Conservation (phyloP, 2,329 filamentous ascomycete genomes). For the Monosporascus cannonballus region DNA sequence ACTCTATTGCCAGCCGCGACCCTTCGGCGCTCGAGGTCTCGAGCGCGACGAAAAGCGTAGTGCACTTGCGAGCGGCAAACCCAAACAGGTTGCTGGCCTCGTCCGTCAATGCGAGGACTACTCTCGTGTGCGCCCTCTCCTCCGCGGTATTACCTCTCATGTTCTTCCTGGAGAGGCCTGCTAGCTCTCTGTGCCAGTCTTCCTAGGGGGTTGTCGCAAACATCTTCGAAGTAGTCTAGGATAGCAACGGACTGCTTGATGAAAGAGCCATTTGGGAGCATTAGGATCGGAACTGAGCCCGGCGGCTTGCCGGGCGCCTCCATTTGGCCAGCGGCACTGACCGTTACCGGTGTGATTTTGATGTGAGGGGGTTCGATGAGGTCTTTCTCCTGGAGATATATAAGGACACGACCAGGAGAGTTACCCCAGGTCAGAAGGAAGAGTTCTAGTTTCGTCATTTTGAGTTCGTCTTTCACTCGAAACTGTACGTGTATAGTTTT, state of each 20-base stretch:
- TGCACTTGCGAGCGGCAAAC: constrained; percentile 3
- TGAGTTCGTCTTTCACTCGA: too few relatives aligned
- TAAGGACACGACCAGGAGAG: constrained; percentile 5
- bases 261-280: constrained; percentile 11
- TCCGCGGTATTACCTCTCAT: not conserved
- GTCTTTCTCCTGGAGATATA: constrained; percentile 9
- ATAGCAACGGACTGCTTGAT: constrained; percentile 19
- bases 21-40: not conserved
- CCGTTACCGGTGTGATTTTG: constrained; percentile 3
- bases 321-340: not conserved
- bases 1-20: not conserved
- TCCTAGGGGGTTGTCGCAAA: constrained; percentile 14
- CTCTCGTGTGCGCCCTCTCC: constrained; percentile 1
- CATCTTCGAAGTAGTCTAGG: constrained; percentile 17
- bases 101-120: not conserved
- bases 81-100: constrained; percentile 1
- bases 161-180: not conserved
- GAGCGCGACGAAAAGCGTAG: not conserved
- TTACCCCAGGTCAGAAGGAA: constrained; percentile 2
- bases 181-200: constrained; percentile 9
- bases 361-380: constrained; percentile 4
- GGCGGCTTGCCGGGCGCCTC: constrained; percentile 14
- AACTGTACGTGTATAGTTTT: too few relatives aligned
- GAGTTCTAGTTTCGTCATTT: constrained; percentile 5
- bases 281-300: constrained; percentile 13